Evolutionary conservation across 192 early-diverging fungal genomes (phyloP), one percentile per base, ranked within the genome.

Genomic region (Dissophora globulifera): DNA sequence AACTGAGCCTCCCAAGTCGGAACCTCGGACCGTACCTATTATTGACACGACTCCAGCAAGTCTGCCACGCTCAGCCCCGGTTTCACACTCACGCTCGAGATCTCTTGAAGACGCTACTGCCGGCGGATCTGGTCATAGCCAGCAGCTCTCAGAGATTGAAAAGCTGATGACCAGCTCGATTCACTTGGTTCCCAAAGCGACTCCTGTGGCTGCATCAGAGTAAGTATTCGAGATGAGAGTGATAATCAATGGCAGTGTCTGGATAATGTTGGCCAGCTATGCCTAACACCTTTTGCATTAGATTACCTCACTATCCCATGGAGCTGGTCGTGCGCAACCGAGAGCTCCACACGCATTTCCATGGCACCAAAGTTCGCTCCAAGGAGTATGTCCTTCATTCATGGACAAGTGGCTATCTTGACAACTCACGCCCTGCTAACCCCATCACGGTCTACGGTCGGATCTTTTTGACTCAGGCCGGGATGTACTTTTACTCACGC

Each of bases 401-500:
- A 10, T 76, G 72, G 72, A 76, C 72, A n/a, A 76, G 72, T 31
- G 72, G 63, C n/a, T 76, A 62, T 23, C 16, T 58, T 15, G 72
- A 76, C 30, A 42, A 76, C 23, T 67, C 63, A n/a, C 62, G 72
- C 15, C 58, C 72, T 2, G 72, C 35, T 8, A 60, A 62, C 11
- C 72, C 72, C 0, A 76, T 76, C 35, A 76, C 62, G 58, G 38
- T 76, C 10, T 76, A 76, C 22, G 72, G 72, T 32, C 51, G 72
- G 10, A 57, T 76, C 23, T 76, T 62, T 5, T 62, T 76, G 47
- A 76, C 72, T 1, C 72, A 76, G 26, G 66, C 72, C 19, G 72
- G 72, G 20, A 76, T 76, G 72, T 76, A 76, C 52, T 76, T 76
- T 62, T 76, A 76, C 26, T 62, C 72, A 4, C 62, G 72, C 3